These are phyloP conservation scores for Lathyrus oleraceus DNA, from an alignment of 306 rosid species.

Conservation along the genomic window DNA sequence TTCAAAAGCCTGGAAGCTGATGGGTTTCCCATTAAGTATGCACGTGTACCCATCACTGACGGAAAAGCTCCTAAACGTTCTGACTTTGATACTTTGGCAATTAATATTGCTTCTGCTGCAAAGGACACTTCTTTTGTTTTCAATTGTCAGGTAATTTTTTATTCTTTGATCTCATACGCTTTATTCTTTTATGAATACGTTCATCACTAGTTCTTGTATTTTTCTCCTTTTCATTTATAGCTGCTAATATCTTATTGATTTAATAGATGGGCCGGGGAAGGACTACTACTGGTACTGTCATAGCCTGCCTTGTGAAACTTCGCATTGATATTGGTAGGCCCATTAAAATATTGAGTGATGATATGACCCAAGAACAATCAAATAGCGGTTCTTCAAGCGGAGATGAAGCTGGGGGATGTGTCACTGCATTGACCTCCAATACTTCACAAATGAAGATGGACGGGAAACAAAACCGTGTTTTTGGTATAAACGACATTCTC, in stretches of 20 bases:
- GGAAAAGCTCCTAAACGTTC: slow-evolving; percentile 96
- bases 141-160: slow-evolving; percentile 78
- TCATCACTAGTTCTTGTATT: not conserved
- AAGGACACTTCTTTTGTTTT: slow-evolving; percentile 82
- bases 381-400: slow-evolving; percentile 74
- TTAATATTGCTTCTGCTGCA: slow-evolving; percentile 75
- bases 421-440: slow-evolving; percentile 37
- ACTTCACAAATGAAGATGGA: slow-evolving; percentile 43
- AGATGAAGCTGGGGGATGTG: slow-evolving; percentile 57
- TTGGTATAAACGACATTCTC: slow-evolving; percentile 89
- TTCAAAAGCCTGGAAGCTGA: slow-evolving; percentile 70
- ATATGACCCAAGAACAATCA: slow-evolving; percentile 50
- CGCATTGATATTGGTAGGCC: slow-evolving; percentile 84
- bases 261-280: slow-evolving; percentile 91
- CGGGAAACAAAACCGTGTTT: slow-evolving; percentile 57
- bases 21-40: slow-evolving; percentile 85
- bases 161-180: slow-evolving; percentile 32
- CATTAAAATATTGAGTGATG: slow-evolving; percentile 61
- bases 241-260: slow-evolving; percentile 29
- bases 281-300: slow-evolving; percentile 92
- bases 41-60: slow-evolving; percentile 91
- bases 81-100: slow-evolving; percentile 71
- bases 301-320: slow-evolving; percentile 89
- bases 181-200: slow-evolving; percentile 16
- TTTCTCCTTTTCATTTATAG: slow-evolving; percentile 26